A percentile compares a stretch with the other conserved stretches of the same genome.
phyloP scores from a whole-genome alignment of 495 filamentous ascomycete genomes.

The Peziza echinospora region DNA sequence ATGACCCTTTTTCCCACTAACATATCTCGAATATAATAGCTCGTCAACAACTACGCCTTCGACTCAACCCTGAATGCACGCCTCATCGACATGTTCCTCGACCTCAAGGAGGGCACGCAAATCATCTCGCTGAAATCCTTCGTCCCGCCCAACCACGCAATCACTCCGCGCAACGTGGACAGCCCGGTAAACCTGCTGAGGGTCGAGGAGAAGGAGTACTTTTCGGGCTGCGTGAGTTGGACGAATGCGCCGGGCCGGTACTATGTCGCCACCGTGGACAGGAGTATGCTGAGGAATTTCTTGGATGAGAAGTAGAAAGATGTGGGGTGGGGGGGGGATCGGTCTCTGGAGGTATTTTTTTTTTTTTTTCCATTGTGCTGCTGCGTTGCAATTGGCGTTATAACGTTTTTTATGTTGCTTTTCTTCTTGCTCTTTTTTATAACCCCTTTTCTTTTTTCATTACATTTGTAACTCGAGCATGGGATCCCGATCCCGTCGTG shows the following conservation, averaged over 20 bases:
- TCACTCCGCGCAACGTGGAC: slow-evolving; percentile 44
- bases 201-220: slow-evolving; percentile 56
- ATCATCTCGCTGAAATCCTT: slow-evolving; percentile 73
- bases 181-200: slow-evolving; percentile 54
- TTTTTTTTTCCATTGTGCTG: neutral
- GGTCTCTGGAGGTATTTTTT: neutral
- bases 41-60: slow-evolving; percentile 96
- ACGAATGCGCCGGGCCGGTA: slow-evolving; percentile 63
- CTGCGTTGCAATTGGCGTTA: neutral
- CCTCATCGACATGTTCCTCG: slow-evolving; percentile 75
- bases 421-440: no score
- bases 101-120: slow-evolving; percentile 76
- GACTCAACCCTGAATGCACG: slow-evolving; percentile 64
- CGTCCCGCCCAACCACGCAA: slow-evolving; percentile 46
- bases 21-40: slow-evolving; percentile 11
- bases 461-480: no score
- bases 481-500: no score
- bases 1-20: neutral
- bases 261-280: slow-evolving; percentile 72
- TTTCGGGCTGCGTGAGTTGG: slow-evolving; percentile 75
- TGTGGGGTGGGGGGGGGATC: neutral
- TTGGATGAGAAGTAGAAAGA: neutral
- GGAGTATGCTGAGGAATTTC: slow-evolving; percentile 20
- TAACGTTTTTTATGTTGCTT: neutral
- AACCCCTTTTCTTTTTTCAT: no score